phyloP scores from a whole-genome alignment of 2,329 filamentous ascomycete species.

The Neodidymelliopsis sp. region DNA sequence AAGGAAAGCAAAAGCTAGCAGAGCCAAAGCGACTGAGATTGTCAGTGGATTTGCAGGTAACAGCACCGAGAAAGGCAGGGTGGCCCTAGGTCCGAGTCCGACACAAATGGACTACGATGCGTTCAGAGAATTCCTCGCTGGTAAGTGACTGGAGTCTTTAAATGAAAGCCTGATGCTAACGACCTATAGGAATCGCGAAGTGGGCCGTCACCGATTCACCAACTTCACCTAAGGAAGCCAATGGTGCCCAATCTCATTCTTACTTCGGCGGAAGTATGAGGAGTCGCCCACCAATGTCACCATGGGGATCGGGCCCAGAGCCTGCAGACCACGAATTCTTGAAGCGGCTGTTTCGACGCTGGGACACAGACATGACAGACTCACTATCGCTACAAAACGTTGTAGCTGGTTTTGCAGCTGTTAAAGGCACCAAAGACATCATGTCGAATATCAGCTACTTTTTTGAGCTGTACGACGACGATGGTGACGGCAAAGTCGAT shows the following conservation, averaged over 20 bases:
- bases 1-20: constrained; percentile 72
- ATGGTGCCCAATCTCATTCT: constrained; percentile 60
- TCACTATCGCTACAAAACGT: constrained; percentile 88
- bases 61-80: constrained; percentile 80
- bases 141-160: constrained; percentile 36
- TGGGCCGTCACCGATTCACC: constrained; percentile 94
- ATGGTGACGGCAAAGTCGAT: constrained; percentile 88
- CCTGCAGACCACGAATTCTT: constrained; percentile 97
- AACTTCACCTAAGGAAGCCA: constrained; percentile 62
- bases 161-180: not conserved
- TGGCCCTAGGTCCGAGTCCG: constrained; percentile 86
- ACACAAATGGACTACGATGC: constrained; percentile 97
- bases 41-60: constrained; percentile 57
- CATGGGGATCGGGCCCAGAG: constrained; percentile 68
- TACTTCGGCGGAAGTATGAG: constrained; percentile 62
- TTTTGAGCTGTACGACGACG: constrained; percentile 96
- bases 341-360: constrained; percentile 82
- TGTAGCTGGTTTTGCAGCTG: constrained; percentile 85
- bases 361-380: constrained; percentile 82
- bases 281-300: constrained; percentile 54
- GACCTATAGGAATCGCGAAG: constrained; percentile 72
- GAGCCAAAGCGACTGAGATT: constrained; percentile 60
- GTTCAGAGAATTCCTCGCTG: constrained; percentile 90
- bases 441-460: constrained; percentile 99
- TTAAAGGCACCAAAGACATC: constrained; percentile 93